Conservation (phyloP, 164 flowering plant genomes). For the Cinnamomum micranthum region DNA sequence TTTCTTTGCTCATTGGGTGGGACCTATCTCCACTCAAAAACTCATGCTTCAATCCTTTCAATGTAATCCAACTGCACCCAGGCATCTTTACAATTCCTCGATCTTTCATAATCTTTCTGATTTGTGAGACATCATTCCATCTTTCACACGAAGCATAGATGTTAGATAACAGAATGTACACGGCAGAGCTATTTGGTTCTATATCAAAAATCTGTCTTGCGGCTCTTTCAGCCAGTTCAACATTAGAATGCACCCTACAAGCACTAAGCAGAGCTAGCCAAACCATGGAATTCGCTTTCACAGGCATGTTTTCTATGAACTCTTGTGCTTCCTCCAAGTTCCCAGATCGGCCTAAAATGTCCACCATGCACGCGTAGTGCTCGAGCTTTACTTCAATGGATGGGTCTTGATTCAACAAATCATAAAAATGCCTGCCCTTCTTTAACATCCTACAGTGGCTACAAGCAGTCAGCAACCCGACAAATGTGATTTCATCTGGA, state of each 20-base stretch:
- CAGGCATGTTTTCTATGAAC: slow-evolving; percentile 17
- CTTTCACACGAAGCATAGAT: slow-evolving; percentile 15
- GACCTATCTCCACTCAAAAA: slow-evolving; percentile 14
- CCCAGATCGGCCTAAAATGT: slow-evolving; percentile 17
- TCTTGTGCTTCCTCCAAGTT: slow-evolving; percentile 19
- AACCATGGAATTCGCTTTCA: slow-evolving; percentile 7
- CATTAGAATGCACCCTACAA: slow-evolving; percentile 17
- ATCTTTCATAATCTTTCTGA: slow-evolving; percentile 14
- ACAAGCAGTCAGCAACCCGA: slow-evolving; percentile 18
- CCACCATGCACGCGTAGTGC: slow-evolving; percentile 21
- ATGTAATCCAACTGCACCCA: slow-evolving; percentile 17
- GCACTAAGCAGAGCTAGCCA: slow-evolving; percentile 19
- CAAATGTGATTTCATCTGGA: slow-evolving; percentile 13
- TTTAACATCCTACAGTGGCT: slow-evolving; percentile 16
- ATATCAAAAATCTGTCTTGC: slow-evolving; percentile 10
- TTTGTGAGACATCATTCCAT: slow-evolving; percentile 17
- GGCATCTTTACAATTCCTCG: slow-evolving; percentile 16
- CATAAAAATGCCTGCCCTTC: slow-evolving; percentile 7
- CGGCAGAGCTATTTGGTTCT: slow-evolving; percentile 15
- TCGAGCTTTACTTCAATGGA: slow-evolving; percentile 14
- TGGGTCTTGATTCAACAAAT: slow-evolving; percentile 6
- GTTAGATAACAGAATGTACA: slow-evolving; percentile 19
- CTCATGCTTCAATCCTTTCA: slow-evolving; percentile 11
- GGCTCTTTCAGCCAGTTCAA: slow-evolving; percentile 12
- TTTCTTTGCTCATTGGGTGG: slow-evolving; percentile 17